phyloP scores from a whole-genome alignment of 2,329 filamentous ascomycete species.

The Thelonectria discophora region DNA sequence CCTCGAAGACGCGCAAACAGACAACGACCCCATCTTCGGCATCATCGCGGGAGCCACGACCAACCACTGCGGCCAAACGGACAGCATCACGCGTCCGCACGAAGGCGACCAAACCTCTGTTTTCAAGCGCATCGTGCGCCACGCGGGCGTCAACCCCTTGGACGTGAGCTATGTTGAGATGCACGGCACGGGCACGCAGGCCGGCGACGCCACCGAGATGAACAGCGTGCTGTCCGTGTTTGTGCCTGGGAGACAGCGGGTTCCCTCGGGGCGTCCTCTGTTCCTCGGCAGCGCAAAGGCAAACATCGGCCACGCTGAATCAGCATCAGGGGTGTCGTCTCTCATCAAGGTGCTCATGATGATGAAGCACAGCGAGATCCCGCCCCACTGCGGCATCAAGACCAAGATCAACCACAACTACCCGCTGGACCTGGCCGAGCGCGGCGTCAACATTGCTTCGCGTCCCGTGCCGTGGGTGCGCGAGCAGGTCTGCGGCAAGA shows the following conservation, averaged over 20 bases:
- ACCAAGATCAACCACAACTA: conserved; percentile 68
- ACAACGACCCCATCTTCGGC: conserved; percentile 36
- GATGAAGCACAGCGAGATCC: conserved; percentile 69
- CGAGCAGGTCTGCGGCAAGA: conserved; percentile 54
- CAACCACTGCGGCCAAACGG: conserved; percentile 54
- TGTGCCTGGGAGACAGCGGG: conserved; percentile 57
- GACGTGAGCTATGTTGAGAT: conserved; percentile 88
- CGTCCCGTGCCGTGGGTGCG: conserved; percentile 61
- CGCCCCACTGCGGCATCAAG: conserved; percentile 75
- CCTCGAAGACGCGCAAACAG: conserved; percentile 44
- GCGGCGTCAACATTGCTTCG: conserved; percentile 67
- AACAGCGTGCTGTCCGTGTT: conserved; percentile 71
- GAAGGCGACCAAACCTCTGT: conserved; percentile 77
- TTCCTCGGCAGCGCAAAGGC: conserved; percentile 71
- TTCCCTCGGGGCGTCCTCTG: conserved; percentile 57
- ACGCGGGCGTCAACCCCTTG: conserved; percentile 77
- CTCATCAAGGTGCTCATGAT: conserved; percentile 72
- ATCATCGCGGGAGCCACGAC: conserved; percentile 35
- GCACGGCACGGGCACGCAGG: conserved; percentile 89
- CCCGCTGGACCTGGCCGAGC: conserved; percentile 63
- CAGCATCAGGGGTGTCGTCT: conserved; percentile 69
- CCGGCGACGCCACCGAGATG: conserved; percentile 85
- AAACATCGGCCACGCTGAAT: conserved; percentile 71
- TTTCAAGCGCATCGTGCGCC: conserved; percentile 74
- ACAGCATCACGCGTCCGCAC: conserved; percentile 86